Evolutionary conservation across 495 filamentous ascomycete species (phyloP).

Genomic region (Aspergillus haitiensis): DNA sequence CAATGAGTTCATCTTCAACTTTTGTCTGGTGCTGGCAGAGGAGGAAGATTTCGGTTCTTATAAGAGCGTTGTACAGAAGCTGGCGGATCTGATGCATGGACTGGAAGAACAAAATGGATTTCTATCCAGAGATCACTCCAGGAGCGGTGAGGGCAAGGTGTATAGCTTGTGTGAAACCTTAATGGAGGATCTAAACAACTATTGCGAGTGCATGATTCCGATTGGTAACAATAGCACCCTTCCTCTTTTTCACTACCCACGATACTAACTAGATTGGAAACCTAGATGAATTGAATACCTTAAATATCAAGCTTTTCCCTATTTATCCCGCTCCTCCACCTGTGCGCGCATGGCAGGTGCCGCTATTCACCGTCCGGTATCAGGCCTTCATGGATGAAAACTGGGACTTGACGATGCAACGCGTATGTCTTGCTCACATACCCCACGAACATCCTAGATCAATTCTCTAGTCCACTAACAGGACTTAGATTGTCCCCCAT

Average conservation of each 20-base stretch:
- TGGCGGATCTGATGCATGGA: conserved; percentile 80
- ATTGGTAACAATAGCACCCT: conserved; percentile 55
- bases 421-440: conserved; percentile 35
- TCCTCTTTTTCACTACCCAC: no score
- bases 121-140: conserved; percentile 50
- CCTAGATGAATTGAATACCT: conserved; percentile 84
- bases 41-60: conserved; percentile 67
- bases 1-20: conserved; percentile 98
- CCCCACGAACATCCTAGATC: background rate
- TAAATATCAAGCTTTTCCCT: conserved; percentile 95
- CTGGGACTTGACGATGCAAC: conserved; percentile 88
- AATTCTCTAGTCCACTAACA: background rate
- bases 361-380: conserved; percentile 81
- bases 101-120: conserved; percentile 87
- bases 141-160: conserved; percentile 61
- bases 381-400: conserved; percentile 73
- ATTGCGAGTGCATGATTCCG: conserved; percentile 96
- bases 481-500: conserved; percentile 63
- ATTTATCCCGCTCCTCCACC: conserved; percentile 73
- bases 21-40: conserved; percentile 79
- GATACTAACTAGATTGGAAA: conserved; percentile 17
- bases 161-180: conserved; percentile 85
- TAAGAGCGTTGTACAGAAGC: conserved; percentile 78
- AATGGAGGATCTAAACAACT: conserved; percentile 94
- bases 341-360: conserved; percentile 85